Evolutionary conservation across 257 asterid genomes (phyloP).

Genomic region (Gynochthodes officinalis): DNA sequence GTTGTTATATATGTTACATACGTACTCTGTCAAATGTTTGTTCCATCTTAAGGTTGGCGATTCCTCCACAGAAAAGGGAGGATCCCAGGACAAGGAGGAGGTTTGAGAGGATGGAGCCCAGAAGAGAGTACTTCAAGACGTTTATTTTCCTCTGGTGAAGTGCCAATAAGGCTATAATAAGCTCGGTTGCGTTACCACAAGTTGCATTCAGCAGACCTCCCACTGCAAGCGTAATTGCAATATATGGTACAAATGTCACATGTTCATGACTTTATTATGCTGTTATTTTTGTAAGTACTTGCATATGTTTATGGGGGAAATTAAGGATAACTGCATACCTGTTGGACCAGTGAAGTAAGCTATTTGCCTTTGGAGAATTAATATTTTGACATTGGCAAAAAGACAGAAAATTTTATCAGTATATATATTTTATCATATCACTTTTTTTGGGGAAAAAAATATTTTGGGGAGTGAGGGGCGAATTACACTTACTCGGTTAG

Average conservation of each 20-base stretch:
- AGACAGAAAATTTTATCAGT: too few relatives aligned
- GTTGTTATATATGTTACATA: too few relatives aligned
- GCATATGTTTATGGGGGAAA: too few relatives aligned
- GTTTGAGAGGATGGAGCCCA: slow-evolving; percentile 46
- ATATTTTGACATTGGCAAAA: not conserved
- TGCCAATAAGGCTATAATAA: slow-evolving; percentile 42
- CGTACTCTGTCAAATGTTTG: slow-evolving; percentile 41
- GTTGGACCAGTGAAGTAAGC: slow-evolving; percentile 47
- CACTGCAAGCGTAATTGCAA: slow-evolving; percentile 34
- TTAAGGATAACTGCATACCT: slow-evolving; percentile 18
- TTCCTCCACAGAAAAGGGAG: slow-evolving; percentile 38
- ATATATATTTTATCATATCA: not conserved
- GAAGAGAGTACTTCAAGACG: slow-evolving; percentile 41
- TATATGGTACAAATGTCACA: too few relatives aligned
- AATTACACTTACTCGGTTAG: slow-evolving; percentile 39
- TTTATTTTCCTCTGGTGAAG: slow-evolving; percentile 33
- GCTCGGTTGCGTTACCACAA: slow-evolving; percentile 52
- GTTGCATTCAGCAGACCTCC: slow-evolving; percentile 51
- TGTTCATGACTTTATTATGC: too few relatives aligned
- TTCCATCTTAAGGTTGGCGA: slow-evolving; percentile 36
- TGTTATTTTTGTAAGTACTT: too few relatives aligned
- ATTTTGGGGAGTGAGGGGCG: too few relatives aligned
- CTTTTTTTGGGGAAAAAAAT: too few relatives aligned
- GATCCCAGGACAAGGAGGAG: slow-evolving; percentile 47
- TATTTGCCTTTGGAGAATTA: slow-evolving; percentile 33